These are phyloP conservation scores for Eucalyptus marginata DNA, from an alignment of 345 rosid genomes.

Conservation along the genomic window DNA sequence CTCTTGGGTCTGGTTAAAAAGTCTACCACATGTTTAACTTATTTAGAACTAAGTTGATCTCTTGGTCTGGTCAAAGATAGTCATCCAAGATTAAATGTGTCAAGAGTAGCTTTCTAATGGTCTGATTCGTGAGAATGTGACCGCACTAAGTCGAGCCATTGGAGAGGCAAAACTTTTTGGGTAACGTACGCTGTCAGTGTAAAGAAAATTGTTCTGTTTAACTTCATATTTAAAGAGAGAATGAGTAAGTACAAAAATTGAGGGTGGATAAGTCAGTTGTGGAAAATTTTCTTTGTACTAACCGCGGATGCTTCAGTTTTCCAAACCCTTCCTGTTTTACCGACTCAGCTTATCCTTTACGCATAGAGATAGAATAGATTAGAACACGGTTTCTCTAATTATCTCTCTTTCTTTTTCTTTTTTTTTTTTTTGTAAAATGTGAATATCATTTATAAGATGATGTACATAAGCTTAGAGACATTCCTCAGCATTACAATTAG, in stretches of 20 bases:
- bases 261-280: background rate
- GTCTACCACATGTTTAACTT: background rate
- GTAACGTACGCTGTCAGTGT: background rate
- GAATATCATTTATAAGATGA: too few species aligned
- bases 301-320: background rate
- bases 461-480: background rate
- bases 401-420: rapidly evolving
- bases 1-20: background rate
- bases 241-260: background rate
- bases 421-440: rapidly evolving
- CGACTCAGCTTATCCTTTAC: background rate
- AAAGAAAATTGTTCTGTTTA: background rate
- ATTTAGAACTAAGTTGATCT: background rate
- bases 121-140: background rate
- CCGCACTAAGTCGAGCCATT: background rate
- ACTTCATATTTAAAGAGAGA: background rate
- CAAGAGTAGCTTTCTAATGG: background rate
- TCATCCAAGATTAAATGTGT: background rate
- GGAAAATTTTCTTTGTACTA: background rate
- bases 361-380: background rate
- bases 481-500: background rate
- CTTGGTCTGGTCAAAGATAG: background rate
- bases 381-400: background rate
- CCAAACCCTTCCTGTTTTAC: background rate
- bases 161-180: background rate